Percentiles rank a stretch among this genome's conserved stretches.
These are phyloP conservation scores for Leptosphaerulina australis DNA, from an alignment of 2,329 filamentous ascomycete species.

Conservation along the genomic window DNA sequence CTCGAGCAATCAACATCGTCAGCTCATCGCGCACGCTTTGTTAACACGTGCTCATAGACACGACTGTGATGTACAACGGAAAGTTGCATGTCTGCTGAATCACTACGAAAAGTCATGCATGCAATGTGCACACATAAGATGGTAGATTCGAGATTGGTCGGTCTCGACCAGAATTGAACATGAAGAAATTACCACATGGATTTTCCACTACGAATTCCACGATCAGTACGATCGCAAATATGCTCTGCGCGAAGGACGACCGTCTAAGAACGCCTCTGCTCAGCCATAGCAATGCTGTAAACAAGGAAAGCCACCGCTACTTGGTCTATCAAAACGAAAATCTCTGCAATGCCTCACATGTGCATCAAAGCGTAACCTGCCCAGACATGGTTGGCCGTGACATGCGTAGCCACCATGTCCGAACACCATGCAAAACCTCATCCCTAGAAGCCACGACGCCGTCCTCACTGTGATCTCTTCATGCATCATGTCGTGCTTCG, in stretches of 20 bases:
- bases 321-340: constrained; percentile 10
- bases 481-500: constrained; percentile 14
- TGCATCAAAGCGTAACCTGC: neutral
- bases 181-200: constrained; percentile 16
- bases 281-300: constrained; percentile 21
- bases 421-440: constrained; percentile 16
- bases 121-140: too few relatives aligned
- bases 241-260: constrained; percentile 16
- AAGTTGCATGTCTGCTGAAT: too few relatives aligned
- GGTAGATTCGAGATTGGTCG: too few relatives aligned
- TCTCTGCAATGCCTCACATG: neutral
- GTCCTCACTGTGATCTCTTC: constrained; percentile 1
- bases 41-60: too few relatives aligned
- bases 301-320: constrained; percentile 13
- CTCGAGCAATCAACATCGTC: too few relatives aligned
- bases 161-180: too few relatives aligned
- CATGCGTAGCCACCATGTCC: constrained; percentile 9
- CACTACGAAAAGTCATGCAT: too few relatives aligned
- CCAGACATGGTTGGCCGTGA: constrained; percentile 1
- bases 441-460: constrained; percentile 19
- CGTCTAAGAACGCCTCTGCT: constrained; percentile 19
- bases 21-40: too few relatives aligned
- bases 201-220: constrained; percentile 13
- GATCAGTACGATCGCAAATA: constrained; percentile 10
- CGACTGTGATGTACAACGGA: too few relatives aligned